A percentile compares a stretch with the other conserved stretches of the same genome.
These are phyloP conservation scores for Leonotis leonurus DNA, from an alignment of 257 asterid species.

Conservation along the genomic window DNA sequence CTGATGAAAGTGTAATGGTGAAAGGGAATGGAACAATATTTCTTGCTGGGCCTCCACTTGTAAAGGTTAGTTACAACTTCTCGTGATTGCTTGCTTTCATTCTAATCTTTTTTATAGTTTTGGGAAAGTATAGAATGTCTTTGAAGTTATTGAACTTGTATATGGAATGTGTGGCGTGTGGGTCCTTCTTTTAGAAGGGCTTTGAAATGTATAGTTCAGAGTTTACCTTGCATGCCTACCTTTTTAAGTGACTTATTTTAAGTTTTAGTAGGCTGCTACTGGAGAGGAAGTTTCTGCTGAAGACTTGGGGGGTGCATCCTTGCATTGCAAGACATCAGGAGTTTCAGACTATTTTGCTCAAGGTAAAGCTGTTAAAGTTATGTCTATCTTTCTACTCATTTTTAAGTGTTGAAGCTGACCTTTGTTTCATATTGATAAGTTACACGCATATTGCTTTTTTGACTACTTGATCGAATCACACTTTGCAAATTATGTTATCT, in stretches of 20 bases:
- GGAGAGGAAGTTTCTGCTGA: constrained; percentile 98
- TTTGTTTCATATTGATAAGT: neutral
- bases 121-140: neutral
- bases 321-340: constrained; percentile 94
- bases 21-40: constrained; percentile 96
- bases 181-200: constrained; percentile 6
- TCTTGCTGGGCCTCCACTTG: constrained; percentile 99
- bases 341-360: constrained; percentile 97
- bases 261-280: constrained; percentile 81
- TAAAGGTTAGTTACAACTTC: constrained; percentile 55
- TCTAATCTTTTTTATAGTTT: neutral
- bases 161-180: neutral
- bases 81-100: neutral
- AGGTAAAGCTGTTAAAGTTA: constrained; percentile 33
- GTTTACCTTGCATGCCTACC: neutral
- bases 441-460: constrained; percentile 14
- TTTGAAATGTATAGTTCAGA: neutral
- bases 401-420: neutral
- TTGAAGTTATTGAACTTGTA: neutral
- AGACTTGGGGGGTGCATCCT: constrained; percentile 94
- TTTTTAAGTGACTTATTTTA: constrained; percentile 17
- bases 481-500: constrained; percentile 10
- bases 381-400: neutral
- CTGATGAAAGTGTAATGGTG: constrained; percentile 99
- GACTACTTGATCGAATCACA: constrained; percentile 6